Base-by-base conservation (phyloP, 352 stramenopile genomes). In the Saprolegnia diclina region DNA sequence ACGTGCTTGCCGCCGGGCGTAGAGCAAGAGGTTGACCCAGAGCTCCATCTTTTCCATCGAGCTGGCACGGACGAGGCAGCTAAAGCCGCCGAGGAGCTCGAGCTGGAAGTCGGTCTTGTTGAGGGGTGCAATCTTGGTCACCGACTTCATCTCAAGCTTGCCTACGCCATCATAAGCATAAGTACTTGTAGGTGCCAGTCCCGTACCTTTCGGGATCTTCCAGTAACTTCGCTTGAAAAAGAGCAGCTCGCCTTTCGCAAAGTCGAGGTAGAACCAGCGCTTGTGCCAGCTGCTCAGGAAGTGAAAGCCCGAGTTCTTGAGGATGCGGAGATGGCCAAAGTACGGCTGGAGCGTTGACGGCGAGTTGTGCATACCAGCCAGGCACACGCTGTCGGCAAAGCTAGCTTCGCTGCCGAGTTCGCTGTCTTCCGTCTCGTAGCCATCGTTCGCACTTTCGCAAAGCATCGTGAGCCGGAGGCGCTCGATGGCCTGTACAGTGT, bases 221-320 rank as follows among this genome's bases (percentile, higher is more conserved):
- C 85, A 93, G 74, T 91, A 93, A 73, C 83, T 93, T 40, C 85
- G 82, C 64, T 91, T 90, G 76, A 88, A 93, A 76, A 93, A 86
- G 71, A 84, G 78, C 54, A 90, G 74, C 14, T 90, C 56, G 4
- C 85, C 85, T 7, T 77, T 73, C 56, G 83, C 79, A 72, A 93
- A 91, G 65, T 93, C 85, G 42, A 93, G 65, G 71, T 87, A 90
- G 68, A 90, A 87, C 82, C 83, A 93, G 24, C 85, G 83, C 65
- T 93, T 93, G 72, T 82, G 78, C 79, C 81, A 93, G 72, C 80
- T 90, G 29, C 83, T 79, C 56, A 91, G 80, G 59, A 93, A 65
- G 70, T 89, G 85, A 16, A 64, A 63, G 21, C 89, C 87, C 56
- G 80, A 81, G 66, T 90, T 79, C 71, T 91, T 91, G 11, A 91